These are phyloP conservation scores for Coniochaeta ligniaria DNA, from an alignment of 2,329 filamentous ascomycete genomes.

Conservation along the genomic window DNA sequence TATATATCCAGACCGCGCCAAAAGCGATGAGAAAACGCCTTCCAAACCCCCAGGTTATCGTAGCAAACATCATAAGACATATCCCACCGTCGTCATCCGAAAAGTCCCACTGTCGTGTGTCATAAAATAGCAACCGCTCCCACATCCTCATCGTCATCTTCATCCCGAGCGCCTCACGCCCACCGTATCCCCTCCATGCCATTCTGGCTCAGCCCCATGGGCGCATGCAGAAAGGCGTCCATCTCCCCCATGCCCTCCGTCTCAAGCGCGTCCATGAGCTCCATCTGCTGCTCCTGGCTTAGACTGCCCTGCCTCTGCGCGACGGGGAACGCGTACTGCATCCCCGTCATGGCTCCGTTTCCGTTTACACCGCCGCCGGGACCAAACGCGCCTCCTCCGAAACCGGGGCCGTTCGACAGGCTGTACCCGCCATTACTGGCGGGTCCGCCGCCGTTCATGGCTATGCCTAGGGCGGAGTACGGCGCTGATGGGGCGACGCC, in stretches of 20 bases:
- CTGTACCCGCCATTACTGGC: not conserved
- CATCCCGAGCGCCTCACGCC: not conserved
- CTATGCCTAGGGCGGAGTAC: conserved; percentile 13
- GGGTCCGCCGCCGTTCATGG: conserved; percentile 5
- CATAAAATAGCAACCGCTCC: not conserved
- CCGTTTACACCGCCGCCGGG: not conserved
- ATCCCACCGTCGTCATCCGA: not conserved
- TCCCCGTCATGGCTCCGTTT: not conserved
- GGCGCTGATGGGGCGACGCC: conserved; percentile 17
- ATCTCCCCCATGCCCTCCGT: conserved; percentile 58
- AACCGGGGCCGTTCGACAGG: not conserved
- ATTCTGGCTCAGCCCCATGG: conserved; percentile 18
- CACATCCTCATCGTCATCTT: not conserved
- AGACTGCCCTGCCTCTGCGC: conserved; percentile 57
- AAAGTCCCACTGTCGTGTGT: not conserved
- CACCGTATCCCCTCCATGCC: conserved; percentile 10
- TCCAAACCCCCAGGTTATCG: not conserved
- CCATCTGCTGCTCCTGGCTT: conserved; percentile 73
- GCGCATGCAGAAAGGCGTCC: conserved; percentile 48
- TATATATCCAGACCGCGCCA: not conserved
- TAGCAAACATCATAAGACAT: not conserved
- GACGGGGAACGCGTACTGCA: conserved; percentile 15
- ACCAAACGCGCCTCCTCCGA: conserved; percentile 6
- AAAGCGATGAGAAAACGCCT: not conserved
- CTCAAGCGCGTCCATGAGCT: conserved; percentile 76